Evolutionary conservation across 441 rosid genomes (phyloP), one percentile per base, ranked within the genome.

Genomic region (Kokia cookei): DNA sequence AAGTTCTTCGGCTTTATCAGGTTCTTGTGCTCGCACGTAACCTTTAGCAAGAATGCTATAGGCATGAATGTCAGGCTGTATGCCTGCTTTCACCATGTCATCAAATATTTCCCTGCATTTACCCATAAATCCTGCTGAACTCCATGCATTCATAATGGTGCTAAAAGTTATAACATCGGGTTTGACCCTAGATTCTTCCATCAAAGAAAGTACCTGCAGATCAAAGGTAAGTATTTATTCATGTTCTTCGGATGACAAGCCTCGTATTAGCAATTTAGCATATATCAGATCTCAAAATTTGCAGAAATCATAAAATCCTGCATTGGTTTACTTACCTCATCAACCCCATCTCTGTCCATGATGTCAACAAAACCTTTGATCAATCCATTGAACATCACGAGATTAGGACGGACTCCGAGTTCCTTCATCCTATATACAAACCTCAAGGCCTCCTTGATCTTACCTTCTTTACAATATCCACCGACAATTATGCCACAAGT

Each of bases 141-240:
- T 92, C 95, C 97, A 89, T 12, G 90, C 92, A 65, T 92, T 89
- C 95, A 92, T 92, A 67, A 90, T 90, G 22, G 93, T 92, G 77
- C 95, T 87, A 83, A 85, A 92, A 1, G 95, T 92, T 77, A 92
- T 82, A 48, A 89, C 93, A 77, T 90, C 91, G 55, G 97, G 93
- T 61, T 87, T 87, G 72, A 90, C 90, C 69, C 81, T 80, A 59
- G 77, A 88, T 76, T 88, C 91, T 75, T 80, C 87, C 94, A 91
- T 92, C 89, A 90, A 80, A 5, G 77, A 75, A 67, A 90, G 88
- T 71, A 88, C 92, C 97, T 91, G 88, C 74, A 69, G 7, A 68
- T 77, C 35, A 45, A 54, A 27, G 69, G 29, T 45, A 29, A 37
- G 24, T 26, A 61, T 48, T 29, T 71, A 69, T 43, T 72, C 26